These are phyloP conservation scores for Zygotorulaspora mrakii DNA, from an alignment of 1,139 yeast species.

Conservation along the genomic window DNA sequence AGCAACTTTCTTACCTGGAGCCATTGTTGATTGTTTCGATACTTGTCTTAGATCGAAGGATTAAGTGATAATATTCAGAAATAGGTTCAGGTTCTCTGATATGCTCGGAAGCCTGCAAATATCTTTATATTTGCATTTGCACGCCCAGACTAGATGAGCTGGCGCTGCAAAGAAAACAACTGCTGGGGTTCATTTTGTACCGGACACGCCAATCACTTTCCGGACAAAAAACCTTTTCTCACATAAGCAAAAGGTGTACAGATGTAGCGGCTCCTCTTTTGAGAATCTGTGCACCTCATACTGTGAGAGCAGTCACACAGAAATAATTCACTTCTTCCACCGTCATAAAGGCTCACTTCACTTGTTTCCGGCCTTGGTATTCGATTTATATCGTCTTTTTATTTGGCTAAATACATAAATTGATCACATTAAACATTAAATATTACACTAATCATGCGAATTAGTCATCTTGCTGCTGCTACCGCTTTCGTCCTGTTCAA, in stretches of 20 bases:
- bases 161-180: too few relatives aligned
- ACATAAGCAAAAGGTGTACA: background rate
- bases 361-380: too few relatives aligned
- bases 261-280: background rate
- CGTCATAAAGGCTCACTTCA: too few relatives aligned
- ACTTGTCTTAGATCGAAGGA: too few relatives aligned
- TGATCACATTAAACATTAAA: background rate
- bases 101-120: background rate
- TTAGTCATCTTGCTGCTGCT: background rate
- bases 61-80: too few relatives aligned
- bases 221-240: too few relatives aligned
- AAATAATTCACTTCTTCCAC: too few relatives aligned
- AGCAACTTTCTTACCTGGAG: constrained; percentile 81
- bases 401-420: too few relatives aligned
- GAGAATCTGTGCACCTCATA: background rate
- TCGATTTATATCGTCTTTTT: too few relatives aligned
- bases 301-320: constrained; percentile 6
- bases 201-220: too few relatives aligned
- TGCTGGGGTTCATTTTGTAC: too few relatives aligned
- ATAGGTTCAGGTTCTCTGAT: background rate
- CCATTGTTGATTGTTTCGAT: constrained; percentile 39
- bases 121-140: constrained; percentile 3
- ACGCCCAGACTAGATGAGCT: too few relatives aligned
- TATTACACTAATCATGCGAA: background rate
- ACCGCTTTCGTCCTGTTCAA: constrained; percentile 14